Evolutionary conservation across 257 asterid species (phyloP), one percentile per base, ranked within the genome.

Genomic region (Dorcoceras hygrometricum): DNA sequence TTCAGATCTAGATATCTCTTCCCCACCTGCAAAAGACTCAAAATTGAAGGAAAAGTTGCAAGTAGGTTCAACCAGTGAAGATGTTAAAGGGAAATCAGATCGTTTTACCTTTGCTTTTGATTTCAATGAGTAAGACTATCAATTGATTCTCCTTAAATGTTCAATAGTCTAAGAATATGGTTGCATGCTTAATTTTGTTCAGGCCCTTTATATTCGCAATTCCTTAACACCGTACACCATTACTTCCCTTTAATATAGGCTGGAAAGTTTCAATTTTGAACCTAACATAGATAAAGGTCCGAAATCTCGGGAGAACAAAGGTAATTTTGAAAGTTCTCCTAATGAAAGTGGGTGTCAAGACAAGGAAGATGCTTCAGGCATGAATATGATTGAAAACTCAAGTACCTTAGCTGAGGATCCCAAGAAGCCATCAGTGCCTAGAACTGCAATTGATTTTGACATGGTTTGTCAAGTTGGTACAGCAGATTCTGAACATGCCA

Each of bases 1-100:
- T 81, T 51, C 97, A 36, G 96, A 87, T 76, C 73, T 89, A 67
- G 98, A 83, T 75, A 79, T 86, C 73, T 86, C 97, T 57, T 79
- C 86, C 56, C 91, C 96, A 31, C 73, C 72, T 50, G 83, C 81
- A 75, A 80, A 80, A 55, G 86, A 80, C 72, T 84, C 70, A 51
- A 84, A 86, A 64, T n/a, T 87, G 53, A 79, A 76, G 73, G 96
- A 83, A 74, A 83, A 73, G 59, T 55, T 81, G 12, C 71, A 53
- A 26, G 46, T 81, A 51, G 87, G 75, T 72, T 74, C 90, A 34
- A 78, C 81, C 71, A 48, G 67, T 67, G 81, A 80, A 77, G 83
- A 72, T 78, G 75, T 73, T 50, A 79, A 80, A 78, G 86, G 80
- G 66, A 80, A 85, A 71, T 43, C 73, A 57, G 96, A 90, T 77